These are phyloP conservation scores for Cladosporium velox DNA, from an alignment of 2,329 filamentous ascomycete genomes.

Conservation along the genomic window DNA sequence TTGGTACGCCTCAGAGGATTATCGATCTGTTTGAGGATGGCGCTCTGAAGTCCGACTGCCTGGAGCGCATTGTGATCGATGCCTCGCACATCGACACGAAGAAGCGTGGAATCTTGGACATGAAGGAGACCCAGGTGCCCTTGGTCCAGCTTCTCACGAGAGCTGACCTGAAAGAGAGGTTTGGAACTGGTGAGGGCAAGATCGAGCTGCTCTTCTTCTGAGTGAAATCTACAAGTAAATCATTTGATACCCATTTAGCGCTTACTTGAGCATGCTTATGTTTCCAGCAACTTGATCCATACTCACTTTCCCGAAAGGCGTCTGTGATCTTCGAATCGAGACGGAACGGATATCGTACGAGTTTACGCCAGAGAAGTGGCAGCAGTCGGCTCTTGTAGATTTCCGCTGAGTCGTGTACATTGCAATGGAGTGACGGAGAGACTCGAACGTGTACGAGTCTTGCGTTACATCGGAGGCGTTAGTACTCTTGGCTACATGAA, in stretches of 20 bases:
- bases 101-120: conserved; percentile 89
- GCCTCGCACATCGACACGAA: conserved; percentile 93
- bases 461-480: background rate
- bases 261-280: background rate
- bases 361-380: background rate
- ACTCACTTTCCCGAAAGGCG: background rate
- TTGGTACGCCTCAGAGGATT: conserved; percentile 84
- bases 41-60: conserved; percentile 43
- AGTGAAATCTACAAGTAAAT: background rate
- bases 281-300: background rate
- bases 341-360: no score
- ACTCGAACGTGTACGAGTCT: background rate
- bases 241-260: conserved; percentile 14
- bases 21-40: conserved; percentile 81
- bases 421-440: background rate
- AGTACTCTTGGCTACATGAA: background rate
- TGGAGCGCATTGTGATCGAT: conserved; percentile 83
- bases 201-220: conserved; percentile 61
- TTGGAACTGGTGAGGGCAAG: conserved; percentile 55
- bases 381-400: background rate
- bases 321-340: background rate
- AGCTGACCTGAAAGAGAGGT: conserved; percentile 70
- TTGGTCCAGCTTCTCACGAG: conserved; percentile 73
- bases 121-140: conserved; percentile 87
- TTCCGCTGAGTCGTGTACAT: background rate